These are phyloP conservation scores for Crucihimalaya himalaica DNA, from an alignment of 345 rosid genomes.

Conservation along the genomic window DNA sequence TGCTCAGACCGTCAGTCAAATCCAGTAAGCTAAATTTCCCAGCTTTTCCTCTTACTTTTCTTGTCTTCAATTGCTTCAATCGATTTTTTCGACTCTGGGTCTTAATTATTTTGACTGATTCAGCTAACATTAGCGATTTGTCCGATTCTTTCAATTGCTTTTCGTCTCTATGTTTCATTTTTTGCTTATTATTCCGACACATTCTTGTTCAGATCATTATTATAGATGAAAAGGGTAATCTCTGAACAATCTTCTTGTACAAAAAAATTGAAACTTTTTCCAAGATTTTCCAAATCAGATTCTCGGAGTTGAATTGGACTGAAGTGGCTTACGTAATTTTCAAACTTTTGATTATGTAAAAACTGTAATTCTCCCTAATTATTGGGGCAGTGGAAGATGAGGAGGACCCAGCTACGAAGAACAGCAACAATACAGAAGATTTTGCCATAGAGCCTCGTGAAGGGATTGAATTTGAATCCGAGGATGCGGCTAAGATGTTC, in stretches of 20 bases:
- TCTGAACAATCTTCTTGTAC: not conserved
- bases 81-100: not conserved
- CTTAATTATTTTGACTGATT: not conserved
- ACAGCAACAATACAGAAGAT: conserved; percentile 22
- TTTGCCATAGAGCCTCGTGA: conserved; percentile 60
- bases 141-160: not conserved
- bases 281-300: not conserved
- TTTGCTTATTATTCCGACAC: not conserved
- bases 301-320: not conserved
- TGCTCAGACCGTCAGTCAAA: conserved; percentile 16
- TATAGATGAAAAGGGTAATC: not conserved
- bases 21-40: conserved; percentile 38
- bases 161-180: not conserved
- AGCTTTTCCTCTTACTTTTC: not conserved
- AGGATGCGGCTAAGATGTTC: conserved; percentile 83
- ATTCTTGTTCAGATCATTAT: not conserved
- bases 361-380: conserved; percentile 3
- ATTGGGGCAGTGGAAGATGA: conserved; percentile 54
- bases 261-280: not conserved
- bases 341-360: not conserved
- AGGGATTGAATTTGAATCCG: conserved; percentile 88
- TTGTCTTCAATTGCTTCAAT: not conserved
- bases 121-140: not conserved
- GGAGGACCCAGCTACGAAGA: conserved; percentile 2
- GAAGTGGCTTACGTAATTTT: not conserved